Base-by-base conservation (phyloP, 176 grass and related monocot species). In the Leersia perrieri region DNA sequence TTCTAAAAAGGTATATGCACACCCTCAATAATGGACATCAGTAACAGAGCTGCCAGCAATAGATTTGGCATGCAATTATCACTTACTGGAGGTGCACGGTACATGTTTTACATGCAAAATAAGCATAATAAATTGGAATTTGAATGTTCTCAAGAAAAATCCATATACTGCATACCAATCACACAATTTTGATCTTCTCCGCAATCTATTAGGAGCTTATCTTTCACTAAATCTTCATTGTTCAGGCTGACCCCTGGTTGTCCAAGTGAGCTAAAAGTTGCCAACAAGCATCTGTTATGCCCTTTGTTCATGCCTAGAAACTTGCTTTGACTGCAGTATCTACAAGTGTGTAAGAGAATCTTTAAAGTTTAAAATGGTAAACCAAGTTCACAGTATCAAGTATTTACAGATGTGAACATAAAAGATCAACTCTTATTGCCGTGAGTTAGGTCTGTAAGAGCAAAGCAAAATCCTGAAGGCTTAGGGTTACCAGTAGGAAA, bases 101-200 rank as follows among this genome's bases (percentile, higher is more conserved):
- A 32, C 62, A 29, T 27, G 26, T 69, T 81, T 32, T 82, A 33
- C 29, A 18, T 2, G 22, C 25, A 76, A 64, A 71, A 20, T n/a
- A 14, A 75, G 0, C 67, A 12, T 9, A 49, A 1, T 5, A 16
- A 11, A 62, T 32, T 76, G 34, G 7, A 57, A 28, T 3, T 79
- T 83, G 8, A 74, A 45, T 31, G 55, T 14, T 73, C 53, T 14
- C 28, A 49, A 63, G 74, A 31, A 51, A 62, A 85, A 74, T 9
- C 13, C 30, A 36, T 10, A 31, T 39, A 87, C 61, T 76, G 81
- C 92, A 76, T 94, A 94, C 92, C 92, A 22, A 94, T 77, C 42
- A 94, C 92, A 76, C 92, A 94, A 62, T 94, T 89, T 81, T 94
- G 82, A 53, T 91, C 92, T 83, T 94, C 92, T 86, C 88, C 92